Evolutionary conservation across 176 grass and related monocot species (phyloP).

Genomic region (Juncus effusus): DNA sequence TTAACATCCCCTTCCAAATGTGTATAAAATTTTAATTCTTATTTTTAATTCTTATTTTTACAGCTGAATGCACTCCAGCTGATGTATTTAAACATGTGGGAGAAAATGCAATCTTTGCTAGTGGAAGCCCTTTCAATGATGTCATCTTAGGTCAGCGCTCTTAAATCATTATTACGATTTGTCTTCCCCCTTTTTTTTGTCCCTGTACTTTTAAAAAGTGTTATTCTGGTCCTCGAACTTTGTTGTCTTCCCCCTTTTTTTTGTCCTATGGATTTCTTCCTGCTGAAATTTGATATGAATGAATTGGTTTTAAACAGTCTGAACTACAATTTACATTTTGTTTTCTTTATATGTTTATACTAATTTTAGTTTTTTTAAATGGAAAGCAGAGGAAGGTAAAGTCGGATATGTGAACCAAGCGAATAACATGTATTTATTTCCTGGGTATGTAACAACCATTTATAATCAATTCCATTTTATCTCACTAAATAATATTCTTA

Average conservation of each 20-base stretch:
- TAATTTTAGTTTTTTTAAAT: not conserved
- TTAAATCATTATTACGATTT: constrained; percentile 2
- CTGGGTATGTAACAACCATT: constrained; percentile 51
- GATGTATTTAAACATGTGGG: constrained; percentile 89
- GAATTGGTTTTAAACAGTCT: too few relatives aligned
- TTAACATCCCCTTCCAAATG: too few relatives aligned
- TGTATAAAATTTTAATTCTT: not conserved
- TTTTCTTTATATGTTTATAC: constrained; percentile 2
- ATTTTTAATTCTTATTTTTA: constrained; percentile 13
- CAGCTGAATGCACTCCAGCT: constrained; percentile 90
- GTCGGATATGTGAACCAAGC: constrained; percentile 84
- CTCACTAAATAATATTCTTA: not conserved
- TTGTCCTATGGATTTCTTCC: too few relatives aligned
- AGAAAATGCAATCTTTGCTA: constrained; percentile 88
- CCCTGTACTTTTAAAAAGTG: too few relatives aligned
- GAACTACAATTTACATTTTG: too few relatives aligned
- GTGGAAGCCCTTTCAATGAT: constrained; percentile 87
- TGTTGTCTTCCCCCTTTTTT: too few relatives aligned
- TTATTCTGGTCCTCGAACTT: too few relatives aligned
- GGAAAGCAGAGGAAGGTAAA: constrained; percentile 55
- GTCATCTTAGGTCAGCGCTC: constrained; percentile 62
- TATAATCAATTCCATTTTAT: too few relatives aligned
- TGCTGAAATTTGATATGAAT: too few relatives aligned
- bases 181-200: too few relatives aligned
- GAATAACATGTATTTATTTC: constrained; percentile 99